Conservation (phyloP, 2,329 filamentous ascomycete species). For the Ophiocordyceps camponoti-saundersi region DNA sequence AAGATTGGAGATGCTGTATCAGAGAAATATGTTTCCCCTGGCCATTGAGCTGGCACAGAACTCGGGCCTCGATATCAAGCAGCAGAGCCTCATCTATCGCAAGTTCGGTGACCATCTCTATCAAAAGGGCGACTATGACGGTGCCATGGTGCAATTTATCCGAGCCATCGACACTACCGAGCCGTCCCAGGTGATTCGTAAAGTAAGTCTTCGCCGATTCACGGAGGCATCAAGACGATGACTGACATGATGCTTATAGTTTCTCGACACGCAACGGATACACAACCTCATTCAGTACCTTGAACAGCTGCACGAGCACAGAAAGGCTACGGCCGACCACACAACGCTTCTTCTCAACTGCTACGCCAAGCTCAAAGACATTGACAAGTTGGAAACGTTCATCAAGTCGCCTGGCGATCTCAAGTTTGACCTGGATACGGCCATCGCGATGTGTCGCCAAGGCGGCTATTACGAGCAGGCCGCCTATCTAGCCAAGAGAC, state of each 20-base stretch:
- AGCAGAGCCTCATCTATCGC: slow-evolving; percentile 83
- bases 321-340: slow-evolving; percentile 85
- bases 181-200: slow-evolving; percentile 88
- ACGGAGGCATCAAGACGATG: neutral
- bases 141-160: slow-evolving; percentile 97
- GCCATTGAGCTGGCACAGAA: slow-evolving; percentile 90
- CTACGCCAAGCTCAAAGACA: slow-evolving; percentile 95
- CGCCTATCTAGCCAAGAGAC: slow-evolving; percentile 84
- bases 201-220: slow-evolving; percentile 29
- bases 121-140: slow-evolving; percentile 89
- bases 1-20: slow-evolving; percentile 83
- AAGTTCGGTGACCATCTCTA: slow-evolving; percentile 91
- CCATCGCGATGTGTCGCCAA: slow-evolving; percentile 93
- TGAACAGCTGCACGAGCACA: slow-evolving; percentile 87
- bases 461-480: slow-evolving; percentile 95
- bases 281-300: slow-evolving; percentile 95
- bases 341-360: slow-evolving; percentile 91
- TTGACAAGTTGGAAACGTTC: slow-evolving; percentile 87
- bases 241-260: slow-evolving; percentile 31
- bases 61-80: slow-evolving; percentile 57
- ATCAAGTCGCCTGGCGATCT: slow-evolving; percentile 90
- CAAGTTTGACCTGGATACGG: slow-evolving; percentile 93
- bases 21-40: slow-evolving; percentile 78
- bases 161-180: slow-evolving; percentile 92
- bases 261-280: slow-evolving; percentile 90